Conservation (phyloP, 176 grass and related monocot species). For the Carex cristatella region DNA sequence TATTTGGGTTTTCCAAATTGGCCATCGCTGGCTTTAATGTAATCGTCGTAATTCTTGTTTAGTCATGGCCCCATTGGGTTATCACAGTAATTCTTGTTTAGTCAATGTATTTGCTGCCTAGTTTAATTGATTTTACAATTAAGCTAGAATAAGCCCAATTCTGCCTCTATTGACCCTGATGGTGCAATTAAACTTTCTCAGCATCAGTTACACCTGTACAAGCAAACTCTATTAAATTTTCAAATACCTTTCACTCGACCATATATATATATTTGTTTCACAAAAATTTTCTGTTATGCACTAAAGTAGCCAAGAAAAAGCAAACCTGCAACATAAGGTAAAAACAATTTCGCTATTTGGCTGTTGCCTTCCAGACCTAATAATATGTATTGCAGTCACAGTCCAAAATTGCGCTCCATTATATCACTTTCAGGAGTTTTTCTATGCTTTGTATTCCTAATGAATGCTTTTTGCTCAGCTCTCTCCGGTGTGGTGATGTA, state of each 20-base stretch:
- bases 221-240: neutral
- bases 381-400: neutral
- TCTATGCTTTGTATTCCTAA: slow-evolving; percentile 17
- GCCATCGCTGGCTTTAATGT: slow-evolving; percentile 78
- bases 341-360: neutral
- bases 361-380: neutral
- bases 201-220: neutral
- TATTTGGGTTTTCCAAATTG: slow-evolving; percentile 83
- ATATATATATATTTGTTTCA: neutral
- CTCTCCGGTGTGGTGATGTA: slow-evolving; percentile 95
- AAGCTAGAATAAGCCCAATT: neutral
- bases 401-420: neutral
- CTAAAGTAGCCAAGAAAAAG: neutral
- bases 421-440: neutral
- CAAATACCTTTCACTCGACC: neutral
- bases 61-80: neutral
- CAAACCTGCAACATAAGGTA: neutral
- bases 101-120: neutral
- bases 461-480: slow-evolving; percentile 37
- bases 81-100: slow-evolving; percentile 8
- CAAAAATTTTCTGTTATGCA: neutral
- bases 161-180: neutral
- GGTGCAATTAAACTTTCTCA: neutral
- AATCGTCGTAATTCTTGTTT: slow-evolving; percentile 38
- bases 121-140: neutral